Conservation (phyloP, 2,329 filamentous ascomycete species). For the Incumbomyces delicatus region DNA sequence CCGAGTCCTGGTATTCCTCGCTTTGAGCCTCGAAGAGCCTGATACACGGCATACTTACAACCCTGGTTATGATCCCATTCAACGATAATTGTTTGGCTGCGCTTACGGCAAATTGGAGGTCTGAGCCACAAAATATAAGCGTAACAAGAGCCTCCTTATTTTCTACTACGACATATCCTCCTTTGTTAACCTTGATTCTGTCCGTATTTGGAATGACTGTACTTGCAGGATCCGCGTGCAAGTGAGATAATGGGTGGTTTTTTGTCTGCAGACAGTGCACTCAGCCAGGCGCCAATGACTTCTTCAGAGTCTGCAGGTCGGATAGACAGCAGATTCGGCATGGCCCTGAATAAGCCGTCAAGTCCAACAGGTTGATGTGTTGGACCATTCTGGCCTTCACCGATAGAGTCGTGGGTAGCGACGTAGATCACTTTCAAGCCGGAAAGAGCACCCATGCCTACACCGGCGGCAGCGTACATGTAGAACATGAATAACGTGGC, state of each 20-base stretch:
- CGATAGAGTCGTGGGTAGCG: conserved; percentile 52
- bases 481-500: conserved; percentile 51
- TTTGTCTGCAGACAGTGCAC: conserved; percentile 33
- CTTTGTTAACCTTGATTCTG: conserved; percentile 27
- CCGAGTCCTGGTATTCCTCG: conserved; percentile 32
- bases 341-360: conserved; percentile 46
- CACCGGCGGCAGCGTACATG: conserved; percentile 42
- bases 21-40: conserved; percentile 38
- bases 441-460: conserved; percentile 50
- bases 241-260: conserved; percentile 30
- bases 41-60: conserved; percentile 40
- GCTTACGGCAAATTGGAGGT: conserved; percentile 37
- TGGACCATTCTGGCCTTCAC: conserved; percentile 50
- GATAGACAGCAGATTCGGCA: conserved; percentile 52
- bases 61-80: conserved; percentile 28
- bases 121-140: conserved; percentile 40
- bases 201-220: conserved; percentile 28
- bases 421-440: conserved; percentile 46
- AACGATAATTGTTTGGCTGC: conserved; percentile 31
- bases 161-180: conserved; percentile 32
- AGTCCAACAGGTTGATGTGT: conserved; percentile 53
- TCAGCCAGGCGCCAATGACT: conserved; percentile 44
- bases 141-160: conserved; percentile 30
- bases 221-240: conserved; percentile 31
- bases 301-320: conserved; percentile 50